These are phyloP conservation scores for Metschnikowia vanudenii DNA, from an alignment of 805 yeast genomes.

Conservation along the genomic window DNA sequence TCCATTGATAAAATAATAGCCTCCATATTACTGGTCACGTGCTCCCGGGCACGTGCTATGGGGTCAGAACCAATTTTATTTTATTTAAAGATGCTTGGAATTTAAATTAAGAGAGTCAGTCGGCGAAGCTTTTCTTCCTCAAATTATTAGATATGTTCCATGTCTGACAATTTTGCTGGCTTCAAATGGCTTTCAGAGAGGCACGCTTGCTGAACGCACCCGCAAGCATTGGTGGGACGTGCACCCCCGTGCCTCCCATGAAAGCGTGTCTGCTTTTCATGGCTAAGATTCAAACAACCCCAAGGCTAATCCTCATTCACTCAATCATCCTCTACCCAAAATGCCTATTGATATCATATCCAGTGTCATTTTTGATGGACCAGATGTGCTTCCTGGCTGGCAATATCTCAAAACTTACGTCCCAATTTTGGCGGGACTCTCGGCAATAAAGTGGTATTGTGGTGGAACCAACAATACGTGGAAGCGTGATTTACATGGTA, in stretches of 20 bases:
- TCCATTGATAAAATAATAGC: too few relatives aligned
- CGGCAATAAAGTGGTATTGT: slow-evolving; percentile 65
- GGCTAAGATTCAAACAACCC: too few relatives aligned
- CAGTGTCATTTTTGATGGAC: slow-evolving; percentile 68
- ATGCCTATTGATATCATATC: slow-evolving; percentile 89
- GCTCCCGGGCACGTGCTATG: too few relatives aligned
- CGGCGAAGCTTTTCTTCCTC: too few relatives aligned
- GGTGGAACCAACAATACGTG: slow-evolving; percentile 82
- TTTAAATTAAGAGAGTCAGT: too few relatives aligned
- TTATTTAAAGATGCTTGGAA: too few relatives aligned
- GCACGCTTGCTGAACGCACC: background rate
- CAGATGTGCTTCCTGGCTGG: slow-evolving; percentile 76
- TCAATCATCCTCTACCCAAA: background rate
- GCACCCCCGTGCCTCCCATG: slow-evolving; percentile 4
- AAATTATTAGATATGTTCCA: too few relatives aligned
- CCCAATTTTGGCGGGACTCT: slow-evolving; percentile 45
- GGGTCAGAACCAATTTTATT: too few relatives aligned
- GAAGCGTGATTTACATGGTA: slow-evolving; percentile 91
- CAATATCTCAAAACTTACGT: slow-evolving; percentile 51
- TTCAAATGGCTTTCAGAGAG: background rate
- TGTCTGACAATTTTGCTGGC: background rate
- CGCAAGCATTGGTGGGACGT: slow-evolving; percentile 1
- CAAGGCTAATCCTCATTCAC: background rate
- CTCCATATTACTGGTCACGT: too few relatives aligned
- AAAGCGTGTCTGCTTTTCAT: background rate